Conservation (phyloP, 2,329 filamentous ascomycete species). For the Fusarium circinatum region DNA sequence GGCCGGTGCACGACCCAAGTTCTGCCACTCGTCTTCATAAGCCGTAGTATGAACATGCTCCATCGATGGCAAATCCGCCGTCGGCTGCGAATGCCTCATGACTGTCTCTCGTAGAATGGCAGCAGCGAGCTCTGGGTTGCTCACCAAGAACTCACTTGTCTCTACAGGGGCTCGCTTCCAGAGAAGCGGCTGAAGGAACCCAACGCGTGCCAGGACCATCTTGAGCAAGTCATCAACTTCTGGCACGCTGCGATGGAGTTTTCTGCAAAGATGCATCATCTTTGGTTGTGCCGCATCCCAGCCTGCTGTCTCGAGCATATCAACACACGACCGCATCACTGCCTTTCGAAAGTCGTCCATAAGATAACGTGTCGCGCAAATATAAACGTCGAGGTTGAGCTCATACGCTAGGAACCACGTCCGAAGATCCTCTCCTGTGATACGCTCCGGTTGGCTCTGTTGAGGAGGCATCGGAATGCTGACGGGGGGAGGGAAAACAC, state of each 20-base stretch:
- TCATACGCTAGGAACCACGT: conserved; percentile 60
- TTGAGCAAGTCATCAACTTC: conserved; percentile 56
- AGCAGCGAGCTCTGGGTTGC: conserved; percentile 58
- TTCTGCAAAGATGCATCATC: conserved; percentile 56
- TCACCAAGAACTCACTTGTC: conserved; percentile 55
- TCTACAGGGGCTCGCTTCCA: conserved; percentile 55
- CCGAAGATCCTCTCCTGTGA: conserved; percentile 57
- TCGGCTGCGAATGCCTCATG: conserved; percentile 50
- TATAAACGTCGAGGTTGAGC: conserved; percentile 60
- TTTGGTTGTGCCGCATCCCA: conserved; percentile 55
- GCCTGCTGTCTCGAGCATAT: conserved; percentile 58
- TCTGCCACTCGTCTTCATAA: conserved; percentile 19
- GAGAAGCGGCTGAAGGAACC: conserved; percentile 58
- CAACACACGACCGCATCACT: conserved; percentile 55
- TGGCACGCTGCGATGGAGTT: conserved; percentile 56
- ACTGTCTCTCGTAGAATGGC: conserved; percentile 60
- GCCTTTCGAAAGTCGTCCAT: conserved; percentile 57
- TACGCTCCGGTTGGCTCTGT: conserved; percentile 39
- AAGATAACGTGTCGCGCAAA: conserved; percentile 59
- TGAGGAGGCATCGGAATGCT: background rate
- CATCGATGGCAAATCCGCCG: conserved; percentile 57
- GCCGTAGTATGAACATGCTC: conserved; percentile 40
- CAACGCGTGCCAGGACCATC: conserved; percentile 61
- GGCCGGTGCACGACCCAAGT: conserved; percentile 6
- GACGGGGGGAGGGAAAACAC: background rate